Conservation (phyloP, 306 rosid species). For the Pterocarpus santalinus region DNA sequence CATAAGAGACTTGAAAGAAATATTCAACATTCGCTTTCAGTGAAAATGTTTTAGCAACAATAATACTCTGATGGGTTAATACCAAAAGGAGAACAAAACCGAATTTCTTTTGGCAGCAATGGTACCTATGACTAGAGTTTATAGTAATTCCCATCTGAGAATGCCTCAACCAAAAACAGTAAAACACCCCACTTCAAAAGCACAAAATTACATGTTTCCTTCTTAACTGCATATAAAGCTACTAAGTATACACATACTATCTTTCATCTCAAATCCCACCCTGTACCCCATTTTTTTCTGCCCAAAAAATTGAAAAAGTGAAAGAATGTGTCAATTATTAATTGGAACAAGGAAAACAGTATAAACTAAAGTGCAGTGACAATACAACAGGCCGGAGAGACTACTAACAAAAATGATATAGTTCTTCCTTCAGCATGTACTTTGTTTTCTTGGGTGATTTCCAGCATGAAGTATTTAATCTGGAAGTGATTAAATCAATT, state of each 20-base stretch:
- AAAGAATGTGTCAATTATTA: slow-evolving; percentile 24
- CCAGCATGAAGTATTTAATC: slow-evolving; percentile 36
- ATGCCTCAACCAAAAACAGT: not conserved
- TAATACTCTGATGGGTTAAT: too few relatives aligned
- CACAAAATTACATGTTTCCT: not conserved
- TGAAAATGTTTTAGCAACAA: too few relatives aligned
- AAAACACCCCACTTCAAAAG: not conserved
- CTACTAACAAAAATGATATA: slow-evolving; percentile 19
- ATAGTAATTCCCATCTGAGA: not conserved
- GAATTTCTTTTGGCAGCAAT: not conserved
- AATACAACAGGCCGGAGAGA: slow-evolving; percentile 32
- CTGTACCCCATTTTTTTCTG: not conserved
- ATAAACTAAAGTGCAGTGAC: slow-evolving; percentile 13
- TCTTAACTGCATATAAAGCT: not conserved
- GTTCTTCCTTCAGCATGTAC: slow-evolving; percentile 41
- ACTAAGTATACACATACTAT: not conserved
- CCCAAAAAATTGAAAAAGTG: not conserved
- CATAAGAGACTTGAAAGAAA: too few relatives aligned
- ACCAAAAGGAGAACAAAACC: not conserved
- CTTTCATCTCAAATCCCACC: not conserved
- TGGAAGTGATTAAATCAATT: slow-evolving; percentile 48
- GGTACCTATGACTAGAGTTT: not conserved
- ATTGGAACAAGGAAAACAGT: slow-evolving; percentile 1
- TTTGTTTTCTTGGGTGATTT: not conserved
- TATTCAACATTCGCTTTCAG: too few relatives aligned